Evolutionary conservation across 768 basidiomycete genomes (phyloP).

Genomic region (Suillus decipiens): DNA sequence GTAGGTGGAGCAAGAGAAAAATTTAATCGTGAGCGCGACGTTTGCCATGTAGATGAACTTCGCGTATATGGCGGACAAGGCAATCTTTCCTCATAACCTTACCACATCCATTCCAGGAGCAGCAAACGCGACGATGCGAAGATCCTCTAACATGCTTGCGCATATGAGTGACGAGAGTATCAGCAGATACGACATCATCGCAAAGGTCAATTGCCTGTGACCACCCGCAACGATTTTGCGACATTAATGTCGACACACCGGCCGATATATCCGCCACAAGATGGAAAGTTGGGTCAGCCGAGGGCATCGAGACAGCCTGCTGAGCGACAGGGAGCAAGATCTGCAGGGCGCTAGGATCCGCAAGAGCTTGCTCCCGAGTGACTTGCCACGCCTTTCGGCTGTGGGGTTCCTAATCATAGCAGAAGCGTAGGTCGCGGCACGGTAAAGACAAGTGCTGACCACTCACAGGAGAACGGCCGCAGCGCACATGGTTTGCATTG

Average conservation of each 20-base stretch:
- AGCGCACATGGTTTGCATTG: neutral
- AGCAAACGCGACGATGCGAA: neutral
- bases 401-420: neutral
- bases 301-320: neutral
- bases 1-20: neutral
- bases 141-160: neutral
- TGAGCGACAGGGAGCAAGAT: neutral
- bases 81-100: conserved; percentile 5
- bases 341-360: neutral
- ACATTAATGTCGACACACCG: neutral
- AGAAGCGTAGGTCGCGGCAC: neutral
- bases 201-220: neutral
- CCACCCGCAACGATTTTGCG: neutral
- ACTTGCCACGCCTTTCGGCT: neutral
- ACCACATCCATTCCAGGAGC: conserved; percentile 5
- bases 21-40: neutral
- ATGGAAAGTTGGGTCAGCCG: neutral
- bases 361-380: neutral
- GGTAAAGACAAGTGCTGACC: neutral
- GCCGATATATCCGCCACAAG: neutral
- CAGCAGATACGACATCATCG: neutral
- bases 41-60: neutral
- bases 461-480: neutral
- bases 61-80: conserved; percentile 4
- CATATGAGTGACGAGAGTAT: conserved; percentile 1